These are phyloP conservation scores for Fraxinus paxiana DNA, from an alignment of 305 asterid species.

Conservation along the genomic window DNA sequence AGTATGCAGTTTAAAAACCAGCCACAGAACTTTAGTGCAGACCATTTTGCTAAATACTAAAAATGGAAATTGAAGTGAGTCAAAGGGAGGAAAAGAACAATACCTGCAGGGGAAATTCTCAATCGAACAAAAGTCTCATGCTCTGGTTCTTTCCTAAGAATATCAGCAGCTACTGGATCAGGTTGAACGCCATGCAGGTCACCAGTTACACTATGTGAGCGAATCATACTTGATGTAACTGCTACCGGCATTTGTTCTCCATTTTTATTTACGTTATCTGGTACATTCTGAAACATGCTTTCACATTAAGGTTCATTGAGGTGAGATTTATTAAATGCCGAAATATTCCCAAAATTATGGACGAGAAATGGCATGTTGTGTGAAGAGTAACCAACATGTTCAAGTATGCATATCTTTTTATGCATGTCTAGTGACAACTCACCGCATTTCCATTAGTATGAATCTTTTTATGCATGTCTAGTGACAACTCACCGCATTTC, in stretches of 20 bases:
- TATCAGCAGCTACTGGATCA: slow-evolving; percentile 97
- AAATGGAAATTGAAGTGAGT: slow-evolving; percentile 5
- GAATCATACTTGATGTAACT: slow-evolving; percentile 76
- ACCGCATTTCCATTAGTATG: slow-evolving; percentile 72
- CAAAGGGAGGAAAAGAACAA: slow-evolving; percentile 22
- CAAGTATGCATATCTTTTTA: slow-evolving; percentile 1
- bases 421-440: slow-evolving; percentile 24
- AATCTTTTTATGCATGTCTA: slow-evolving; percentile 18
- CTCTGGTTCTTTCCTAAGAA: slow-evolving; percentile 93
- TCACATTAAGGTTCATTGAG: slow-evolving; percentile 34
- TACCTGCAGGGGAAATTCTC: slow-evolving; percentile 83
- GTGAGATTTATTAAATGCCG: slow-evolving; percentile 13
- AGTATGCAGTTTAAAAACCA: neutral
- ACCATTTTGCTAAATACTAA: slow-evolving; percentile 7
- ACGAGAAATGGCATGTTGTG: neutral
- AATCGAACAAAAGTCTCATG: slow-evolving; percentile 93
- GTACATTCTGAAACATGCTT: slow-evolving; percentile 48
- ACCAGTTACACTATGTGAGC: slow-evolving; percentile 90
- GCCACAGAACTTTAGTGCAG: neutral
- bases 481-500: slow-evolving; percentile 52
- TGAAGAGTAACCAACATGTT: slow-evolving; percentile 10
- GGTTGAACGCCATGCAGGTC: slow-evolving; percentile 97
- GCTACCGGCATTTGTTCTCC: slow-evolving; percentile 63
- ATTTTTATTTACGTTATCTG: slow-evolving; percentile 43
- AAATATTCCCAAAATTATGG: neutral